Conservation (phyloP, 345 rosid genomes). For the Linum lewisii region DNA sequence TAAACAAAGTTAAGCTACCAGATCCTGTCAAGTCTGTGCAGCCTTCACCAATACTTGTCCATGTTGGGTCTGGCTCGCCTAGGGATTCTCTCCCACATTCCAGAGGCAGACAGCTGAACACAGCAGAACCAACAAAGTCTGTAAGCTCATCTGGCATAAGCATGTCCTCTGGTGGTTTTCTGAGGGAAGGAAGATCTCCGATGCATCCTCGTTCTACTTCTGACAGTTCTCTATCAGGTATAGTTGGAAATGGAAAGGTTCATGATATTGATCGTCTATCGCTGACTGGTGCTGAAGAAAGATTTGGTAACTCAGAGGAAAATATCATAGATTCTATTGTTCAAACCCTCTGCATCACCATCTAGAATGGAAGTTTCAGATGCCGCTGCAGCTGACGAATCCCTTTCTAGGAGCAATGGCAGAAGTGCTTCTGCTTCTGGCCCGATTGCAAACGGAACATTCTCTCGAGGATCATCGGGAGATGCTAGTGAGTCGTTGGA, state of each 20-base stretch:
- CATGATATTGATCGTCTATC: constrained; percentile 45
- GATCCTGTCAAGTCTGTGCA: constrained; percentile 57
- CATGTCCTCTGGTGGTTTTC: constrained; percentile 29
- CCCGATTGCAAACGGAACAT: constrained; percentile 38
- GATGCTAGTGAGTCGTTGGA: constrained; percentile 54
- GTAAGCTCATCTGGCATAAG: constrained; percentile 37
- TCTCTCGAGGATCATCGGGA: constrained; percentile 36
- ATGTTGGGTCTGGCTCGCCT: constrained; percentile 36
- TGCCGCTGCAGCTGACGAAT: constrained; percentile 28
- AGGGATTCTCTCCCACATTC: constrained; percentile 38
- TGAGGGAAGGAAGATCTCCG: constrained; percentile 43
- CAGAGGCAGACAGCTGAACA: no score
- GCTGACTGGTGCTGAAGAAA: constrained; percentile 39
- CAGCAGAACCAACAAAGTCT: constrained; percentile 36
- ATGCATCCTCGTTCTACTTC: constrained; percentile 53
- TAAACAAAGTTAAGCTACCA: constrained; percentile 73
- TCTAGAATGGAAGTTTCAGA: constrained; percentile 39
- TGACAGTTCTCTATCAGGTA: constrained; percentile 38
- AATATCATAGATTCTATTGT: constrained; percentile 31
- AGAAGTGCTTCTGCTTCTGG: constrained; percentile 59
- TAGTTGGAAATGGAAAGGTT: constrained; percentile 40
- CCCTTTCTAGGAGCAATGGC: constrained; percentile 34
- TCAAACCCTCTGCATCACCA: constrained; percentile 39
- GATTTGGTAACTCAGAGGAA: constrained; percentile 39
- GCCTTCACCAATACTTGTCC: constrained; percentile 42